phyloP scores from a whole-genome alignment of 257 asterid genomes.

The Ocimum tenuiflorum region DNA sequence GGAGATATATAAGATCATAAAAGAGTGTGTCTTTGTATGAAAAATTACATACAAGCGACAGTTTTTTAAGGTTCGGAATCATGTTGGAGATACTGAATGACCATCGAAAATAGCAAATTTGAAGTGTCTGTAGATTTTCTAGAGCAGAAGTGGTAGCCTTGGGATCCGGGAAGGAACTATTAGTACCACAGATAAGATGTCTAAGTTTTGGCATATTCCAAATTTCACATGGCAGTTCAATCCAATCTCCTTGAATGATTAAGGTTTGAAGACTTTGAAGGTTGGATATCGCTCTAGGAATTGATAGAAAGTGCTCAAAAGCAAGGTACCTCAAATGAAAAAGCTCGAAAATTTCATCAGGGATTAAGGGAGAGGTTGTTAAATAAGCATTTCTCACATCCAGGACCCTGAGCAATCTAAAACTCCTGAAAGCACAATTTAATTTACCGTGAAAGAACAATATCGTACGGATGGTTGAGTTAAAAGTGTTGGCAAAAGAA shows the following conservation, averaged over 20 bases:
- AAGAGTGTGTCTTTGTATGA: neutral
- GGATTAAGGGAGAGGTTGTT: neutral
- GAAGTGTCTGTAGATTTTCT: conserved; percentile 1
- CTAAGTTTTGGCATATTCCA: neutral
- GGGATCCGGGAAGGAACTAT: neutral
- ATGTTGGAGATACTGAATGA: neutral
- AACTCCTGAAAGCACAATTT: neutral
- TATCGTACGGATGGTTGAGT: neutral
- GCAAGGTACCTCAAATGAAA: conserved; percentile 16
- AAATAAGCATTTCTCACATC: neutral
- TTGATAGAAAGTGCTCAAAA: neutral
- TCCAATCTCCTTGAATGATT: neutral
- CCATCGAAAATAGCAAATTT: neutral
- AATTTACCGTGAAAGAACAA: neutral
- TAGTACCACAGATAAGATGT: neutral
- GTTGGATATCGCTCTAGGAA: neutral
- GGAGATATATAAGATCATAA: neutral
- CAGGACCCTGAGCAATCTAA: neutral
- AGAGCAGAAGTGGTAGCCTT: neutral
- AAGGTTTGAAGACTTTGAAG: neutral
- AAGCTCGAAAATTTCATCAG: neutral
- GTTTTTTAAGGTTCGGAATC: conserved; percentile 10
- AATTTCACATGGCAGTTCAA: neutral
- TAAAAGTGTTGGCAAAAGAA: neutral
- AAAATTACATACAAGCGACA: neutral